A percentile compares a stretch with the other conserved stretches of the same genome.
Conservation (phyloP, 805 yeast species). For the Teunomyces tritomae region DNA sequence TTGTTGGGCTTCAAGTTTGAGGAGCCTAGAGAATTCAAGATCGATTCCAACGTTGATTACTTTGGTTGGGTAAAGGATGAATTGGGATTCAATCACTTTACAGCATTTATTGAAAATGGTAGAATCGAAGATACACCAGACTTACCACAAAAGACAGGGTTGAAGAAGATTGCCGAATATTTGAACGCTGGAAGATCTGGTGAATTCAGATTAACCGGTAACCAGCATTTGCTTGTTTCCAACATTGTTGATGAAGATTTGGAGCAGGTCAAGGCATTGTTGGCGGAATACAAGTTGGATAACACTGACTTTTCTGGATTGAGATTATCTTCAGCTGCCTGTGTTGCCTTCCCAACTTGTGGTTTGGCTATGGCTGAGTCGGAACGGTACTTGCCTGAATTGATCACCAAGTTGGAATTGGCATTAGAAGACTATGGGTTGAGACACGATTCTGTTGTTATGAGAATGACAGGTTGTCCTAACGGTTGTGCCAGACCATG, state of each 20-base stretch:
- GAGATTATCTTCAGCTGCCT: constrained; percentile 88
- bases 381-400: constrained; percentile 84
- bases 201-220: constrained; percentile 91
- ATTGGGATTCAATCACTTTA: constrained; percentile 80
- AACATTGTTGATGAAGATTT: constrained; percentile 69
- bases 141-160: constrained; percentile 84
- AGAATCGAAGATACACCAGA: constrained; percentile 92
- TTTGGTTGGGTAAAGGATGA: constrained; percentile 95
- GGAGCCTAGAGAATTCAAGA: constrained; percentile 67
- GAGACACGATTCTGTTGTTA: constrained; percentile 89
- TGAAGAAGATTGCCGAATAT: constrained; percentile 71
- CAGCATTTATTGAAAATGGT: constrained; percentile 93
- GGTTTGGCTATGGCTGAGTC: constrained; percentile 99
- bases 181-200: constrained; percentile 59
- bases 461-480: constrained; percentile 99
- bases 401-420: constrained; percentile 78
- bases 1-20: constrained; percentile 73
- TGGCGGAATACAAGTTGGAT: constrained; percentile 76
- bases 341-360: constrained; percentile 98
- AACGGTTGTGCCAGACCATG: constrained; percentile 99
- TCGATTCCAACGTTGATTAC: constrained; percentile 83
- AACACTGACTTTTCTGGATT: constrained; percentile 79
- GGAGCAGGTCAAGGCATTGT: constrained; percentile 55
- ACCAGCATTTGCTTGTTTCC: constrained; percentile 84
- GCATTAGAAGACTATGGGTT: constrained; percentile 88